Base-by-base conservation (phyloP, 805 yeast genomes). In the Yamadazyma kitorensis region DNA sequence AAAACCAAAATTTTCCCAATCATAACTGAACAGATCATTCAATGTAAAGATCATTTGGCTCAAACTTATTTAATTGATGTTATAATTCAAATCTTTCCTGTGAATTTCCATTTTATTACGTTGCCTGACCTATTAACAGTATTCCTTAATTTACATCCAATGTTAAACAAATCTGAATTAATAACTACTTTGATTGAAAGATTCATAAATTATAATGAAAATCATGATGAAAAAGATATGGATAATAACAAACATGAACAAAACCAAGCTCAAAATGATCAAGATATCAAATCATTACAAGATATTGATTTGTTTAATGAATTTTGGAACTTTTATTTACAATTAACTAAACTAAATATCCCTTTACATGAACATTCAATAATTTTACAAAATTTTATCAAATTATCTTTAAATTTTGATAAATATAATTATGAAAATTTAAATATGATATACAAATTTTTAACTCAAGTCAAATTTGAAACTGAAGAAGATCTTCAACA, bases 21-120 rank as follows among this genome's bases (percentile, higher is more conserved):
- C 0, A 69, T 91, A 10, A 69, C 91, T 22, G 96, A 89, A 48
- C 98, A 93, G 57, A 82, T 91, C 23, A 78, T 89, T 9, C 96
- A 89, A 55, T 93, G 98, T 55, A 75, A 85, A 40, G 98, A 93
- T 54, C 80, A 79, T 18, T 71, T 93, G 40, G 97, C 98, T 4
- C 98, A 93, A 61, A 89, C 83, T 52, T 93, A 93, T 54, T 62
- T 93, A 37, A 68, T 89, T 31, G 98, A 93, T 52, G 96, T 93
- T 9, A 71, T 93, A 34, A 82, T 89, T 36, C 97, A 91, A 55
- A 94, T 89, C 2, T 93, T 93, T 64, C 97, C 98, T 1, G 96
- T 86, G 51, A 86, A 84, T 43, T 91, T 83, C 56, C 98, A 93
- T 51, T 61, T 88, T 40, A 70, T 70, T 14, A 86, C 96, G 0